Evolutionary conservation across 192 early-diverging fungal species (phyloP).

Genomic region (Dimargaris cristalligena): DNA sequence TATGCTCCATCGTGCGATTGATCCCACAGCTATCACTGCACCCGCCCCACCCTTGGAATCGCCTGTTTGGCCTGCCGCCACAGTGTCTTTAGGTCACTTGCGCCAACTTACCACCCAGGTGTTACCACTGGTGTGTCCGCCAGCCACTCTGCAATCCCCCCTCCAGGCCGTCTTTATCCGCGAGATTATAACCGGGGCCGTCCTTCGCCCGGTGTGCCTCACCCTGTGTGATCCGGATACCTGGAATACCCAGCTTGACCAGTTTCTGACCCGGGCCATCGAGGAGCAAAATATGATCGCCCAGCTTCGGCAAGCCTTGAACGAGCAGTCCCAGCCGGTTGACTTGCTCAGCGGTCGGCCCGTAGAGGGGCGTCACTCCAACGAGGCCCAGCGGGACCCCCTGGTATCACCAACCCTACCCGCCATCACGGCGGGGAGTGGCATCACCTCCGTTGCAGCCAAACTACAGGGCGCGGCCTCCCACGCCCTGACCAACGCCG

Average conservation of each 20-base stretch:
- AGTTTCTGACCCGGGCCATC: conserved; percentile 28
- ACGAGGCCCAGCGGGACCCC: background rate
- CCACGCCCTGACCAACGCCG: conserved; percentile 5
- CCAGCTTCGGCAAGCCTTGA: conserved; percentile 46
- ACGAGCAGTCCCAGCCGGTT: conserved; percentile 32
- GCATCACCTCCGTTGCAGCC: conserved; percentile 4
- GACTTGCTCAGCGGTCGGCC: background rate
- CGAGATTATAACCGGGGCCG: conserved; percentile 51
- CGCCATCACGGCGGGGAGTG: background rate
- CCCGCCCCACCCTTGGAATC: conserved; percentile 15
- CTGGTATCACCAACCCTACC: background rate
- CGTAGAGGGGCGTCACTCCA: background rate
- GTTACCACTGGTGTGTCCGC: conserved; percentile 43
- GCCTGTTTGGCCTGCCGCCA: conserved; percentile 23
- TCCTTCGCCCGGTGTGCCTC: conserved; percentile 50
- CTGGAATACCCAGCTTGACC: conserved; percentile 66
- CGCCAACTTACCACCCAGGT: conserved; percentile 39
- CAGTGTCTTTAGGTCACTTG: conserved; percentile 40
- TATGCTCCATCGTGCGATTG: conserved; percentile 37
- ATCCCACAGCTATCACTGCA: background rate
- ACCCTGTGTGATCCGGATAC: conserved; percentile 70
- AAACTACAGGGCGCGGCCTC: conserved; percentile 10
- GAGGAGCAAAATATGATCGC: conserved; percentile 48
- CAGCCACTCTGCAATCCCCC: conserved; percentile 34
- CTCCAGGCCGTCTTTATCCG: conserved; percentile 46